Evolutionary conservation across 441 rosid species (phyloP), one percentile per base, ranked within the genome.

Genomic region (Daphne laureola): DNA sequence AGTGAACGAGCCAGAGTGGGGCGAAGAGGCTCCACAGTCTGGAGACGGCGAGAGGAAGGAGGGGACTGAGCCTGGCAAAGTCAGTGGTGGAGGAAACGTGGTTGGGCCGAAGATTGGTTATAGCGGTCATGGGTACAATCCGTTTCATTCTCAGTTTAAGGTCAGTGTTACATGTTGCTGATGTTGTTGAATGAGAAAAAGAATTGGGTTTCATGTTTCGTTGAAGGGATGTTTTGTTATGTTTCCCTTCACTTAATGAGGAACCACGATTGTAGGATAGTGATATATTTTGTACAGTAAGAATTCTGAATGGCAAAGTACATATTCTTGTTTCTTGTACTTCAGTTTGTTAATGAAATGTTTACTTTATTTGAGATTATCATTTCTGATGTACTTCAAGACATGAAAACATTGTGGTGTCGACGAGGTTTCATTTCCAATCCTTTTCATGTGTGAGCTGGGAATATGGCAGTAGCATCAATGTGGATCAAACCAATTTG

Each of bases 111-210:
- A 90, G 79, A 57, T 80, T 72, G 97, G 88, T 59, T 90, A 78
- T 79, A 83, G 83, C 89, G 73, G 57, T 72, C 93, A 87, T 66
- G 91, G 80, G 63, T 93, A 82, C 80, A 96, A 87, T 66, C 89
- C 93, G 25, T 90, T 83, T 86, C 97, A 90, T 85, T 85, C 95
- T 73, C 96, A 90, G 95, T 93, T 79, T 77, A 93, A 93, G 99
- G 99, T 93, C 84, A 90, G 99, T 93, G 81, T 69, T 75, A 58
- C 65, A 63, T 43, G 50, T 50, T 67, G 66, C 60, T 65, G 65
- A 67, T 57, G 71, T 67, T 73, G 67, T 64, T 70, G 75, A 64
- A 12, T 42, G 46, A 50, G 44, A 17, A 15, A 15, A 36, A 56
- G 25, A 21, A 21, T 46, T 38, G 49, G 42, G 55, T 64, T 73